Evolutionary conservation across 192 early-diverging fungal species (phyloP), one percentile per base, ranked within the genome.

Genomic region (Podila horticola): DNA sequence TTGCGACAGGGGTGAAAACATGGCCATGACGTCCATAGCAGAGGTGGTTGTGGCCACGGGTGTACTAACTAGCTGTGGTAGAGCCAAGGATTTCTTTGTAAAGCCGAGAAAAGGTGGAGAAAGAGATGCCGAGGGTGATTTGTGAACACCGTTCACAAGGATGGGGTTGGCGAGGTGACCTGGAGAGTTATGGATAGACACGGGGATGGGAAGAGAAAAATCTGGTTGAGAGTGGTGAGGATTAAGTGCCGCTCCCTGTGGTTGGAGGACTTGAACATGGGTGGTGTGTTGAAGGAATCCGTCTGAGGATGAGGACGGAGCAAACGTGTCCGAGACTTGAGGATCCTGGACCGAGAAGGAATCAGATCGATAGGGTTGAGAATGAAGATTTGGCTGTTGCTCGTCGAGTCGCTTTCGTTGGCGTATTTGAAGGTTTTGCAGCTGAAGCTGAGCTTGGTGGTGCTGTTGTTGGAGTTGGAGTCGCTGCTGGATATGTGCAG

Each of bases 11-110:
- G 77, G 70, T 0, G 77, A 71, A 1, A 66, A 55, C 34, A 68
- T 67, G 51, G 75, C 65, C 66, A 73, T 34, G 71, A 81, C 58
- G 69, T 81, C 71, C 77, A 81, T 81, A 19, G 77, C 64, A 17
- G 71, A 60, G 17, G 67, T 69, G 11, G 67, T 73, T 19, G 60
- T 73, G 24, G 66, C 62, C 38, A 64, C 62, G 50, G 71, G 58
- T 3, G 67, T 51, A 48, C 57, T 58, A 33, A 81, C 24, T 22
- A 81, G 66, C 13, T 64, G 64, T 9, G 60, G 65, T 31, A 61
- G 62, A 13, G 70, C 50, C 63, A 50, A 34, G 8, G n/a, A n/a
- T 67, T 11, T 66, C 58, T 19, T 49, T 65, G 55, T 13, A 64
- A 26, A 36, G 65, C 34, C 58, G 58, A 29, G 36, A 52, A 24